These are phyloP conservation scores for Podaxis sp. DNA, from an alignment of 768 basidiomycete species.

Conservation along the genomic window DNA sequence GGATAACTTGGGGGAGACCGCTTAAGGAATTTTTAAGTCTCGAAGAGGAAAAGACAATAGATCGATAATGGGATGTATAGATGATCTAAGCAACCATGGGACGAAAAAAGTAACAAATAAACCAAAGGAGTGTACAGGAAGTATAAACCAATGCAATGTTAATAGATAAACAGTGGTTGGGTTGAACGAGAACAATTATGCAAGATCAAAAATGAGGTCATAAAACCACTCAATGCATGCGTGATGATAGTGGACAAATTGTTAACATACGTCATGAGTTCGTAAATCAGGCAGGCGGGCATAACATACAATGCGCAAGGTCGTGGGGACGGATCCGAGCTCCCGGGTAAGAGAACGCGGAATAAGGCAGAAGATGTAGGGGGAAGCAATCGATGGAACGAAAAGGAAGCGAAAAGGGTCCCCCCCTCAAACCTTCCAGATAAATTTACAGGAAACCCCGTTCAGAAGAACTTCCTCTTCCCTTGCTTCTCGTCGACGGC, in stretches of 20 bases:
- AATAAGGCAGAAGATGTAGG: neutral
- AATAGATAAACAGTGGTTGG: constrained; percentile 10
- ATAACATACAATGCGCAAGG: neutral
- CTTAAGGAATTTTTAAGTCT: constrained; percentile 1
- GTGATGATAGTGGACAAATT: neutral
- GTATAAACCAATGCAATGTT: constrained; percentile 14
- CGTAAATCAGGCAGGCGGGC: constrained; percentile 5
- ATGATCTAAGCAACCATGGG: constrained; percentile 10
- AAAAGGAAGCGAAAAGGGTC: neutral
- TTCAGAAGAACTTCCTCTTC: constrained; percentile 73
- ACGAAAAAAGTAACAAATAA: constrained; percentile 7
- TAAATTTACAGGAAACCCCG: neutral
- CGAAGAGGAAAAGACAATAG: constrained; percentile 11
- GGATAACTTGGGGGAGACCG: neutral
- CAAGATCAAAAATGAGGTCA: constrained; percentile 8
- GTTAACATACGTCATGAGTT: neutral
- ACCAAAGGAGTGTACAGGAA: constrained; percentile 9
- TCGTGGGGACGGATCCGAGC: neutral
- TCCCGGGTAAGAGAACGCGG: neutral
- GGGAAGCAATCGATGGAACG: neutral
- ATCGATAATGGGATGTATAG: constrained; percentile 12
- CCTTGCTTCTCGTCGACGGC: constrained; percentile 61
- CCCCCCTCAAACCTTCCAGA: neutral
- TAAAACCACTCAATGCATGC: constrained; percentile 5
- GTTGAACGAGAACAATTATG: constrained; percentile 7